These are phyloP conservation scores for Papiliotrema flavescens DNA, from an alignment of 1,284 basidiomycete species.

Conservation along the genomic window DNA sequence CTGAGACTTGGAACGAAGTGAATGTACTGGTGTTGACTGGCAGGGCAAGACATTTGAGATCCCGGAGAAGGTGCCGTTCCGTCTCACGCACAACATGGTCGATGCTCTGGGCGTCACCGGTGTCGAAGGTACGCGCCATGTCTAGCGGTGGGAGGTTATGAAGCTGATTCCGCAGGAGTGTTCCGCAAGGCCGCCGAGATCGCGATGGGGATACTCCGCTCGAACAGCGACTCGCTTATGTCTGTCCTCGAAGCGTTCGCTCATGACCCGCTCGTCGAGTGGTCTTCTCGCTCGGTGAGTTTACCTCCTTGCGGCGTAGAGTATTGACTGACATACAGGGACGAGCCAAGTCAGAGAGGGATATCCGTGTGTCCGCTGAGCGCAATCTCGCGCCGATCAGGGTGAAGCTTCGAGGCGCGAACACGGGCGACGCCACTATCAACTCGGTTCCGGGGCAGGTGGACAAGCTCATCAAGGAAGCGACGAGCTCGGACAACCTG, in stretches of 20 bases:
- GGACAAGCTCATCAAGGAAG: conserved; percentile 82
- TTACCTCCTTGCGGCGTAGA: neutral
- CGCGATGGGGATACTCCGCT: conserved; percentile 78
- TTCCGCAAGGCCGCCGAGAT: conserved; percentile 93
- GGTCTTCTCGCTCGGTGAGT: conserved; percentile 66
- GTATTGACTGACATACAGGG: conserved; percentile 14
- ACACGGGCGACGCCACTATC: conserved; percentile 53
- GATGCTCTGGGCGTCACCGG: conserved; percentile 93
- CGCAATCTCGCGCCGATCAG: conserved; percentile 73
- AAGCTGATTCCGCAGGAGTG: conserved; percentile 57
- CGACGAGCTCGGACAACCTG: conserved; percentile 68
- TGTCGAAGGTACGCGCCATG: conserved; percentile 65
- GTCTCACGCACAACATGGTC: conserved; percentile 89
- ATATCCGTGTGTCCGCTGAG: conserved; percentile 62
- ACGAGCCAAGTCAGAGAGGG: conserved; percentile 24
- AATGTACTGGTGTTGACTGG: no score
- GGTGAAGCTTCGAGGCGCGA: conserved; percentile 70
- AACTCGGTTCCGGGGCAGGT: conserved; percentile 80
- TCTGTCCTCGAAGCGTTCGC: conserved; percentile 96
- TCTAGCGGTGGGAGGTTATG: neutral
- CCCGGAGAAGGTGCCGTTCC: conserved; percentile 91
- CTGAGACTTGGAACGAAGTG: no score
- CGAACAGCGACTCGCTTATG: conserved; percentile 92
- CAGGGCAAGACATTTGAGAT: conserved; percentile 80
- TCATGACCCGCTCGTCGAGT: conserved; percentile 96